Percentiles rank a stretch among this genome's conserved stretches.
Evolutionary conservation across 2,329 filamentous ascomycete genomes (phyloP).

Genomic region (Trichoderma koningiopsis): DNA sequence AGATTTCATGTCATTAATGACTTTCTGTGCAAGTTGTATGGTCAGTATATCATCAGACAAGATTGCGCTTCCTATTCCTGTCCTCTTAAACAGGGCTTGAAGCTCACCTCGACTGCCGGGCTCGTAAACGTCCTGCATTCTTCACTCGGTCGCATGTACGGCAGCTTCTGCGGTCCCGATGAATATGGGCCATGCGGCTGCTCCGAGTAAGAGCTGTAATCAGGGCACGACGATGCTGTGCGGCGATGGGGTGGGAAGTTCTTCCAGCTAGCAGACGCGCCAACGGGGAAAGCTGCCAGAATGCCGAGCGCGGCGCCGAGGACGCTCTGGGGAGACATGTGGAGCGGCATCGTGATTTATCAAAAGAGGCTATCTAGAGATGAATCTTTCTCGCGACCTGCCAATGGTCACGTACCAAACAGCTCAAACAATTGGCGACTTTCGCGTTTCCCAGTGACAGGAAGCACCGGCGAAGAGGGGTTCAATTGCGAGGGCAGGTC

Average conservation of each 20-base stretch:
- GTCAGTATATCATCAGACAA: neutral
- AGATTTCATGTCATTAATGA: conserved; percentile 41
- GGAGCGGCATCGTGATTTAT: conserved; percentile 2
- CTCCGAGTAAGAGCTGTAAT: conserved; percentile 32
- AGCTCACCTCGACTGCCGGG: conserved; percentile 33
- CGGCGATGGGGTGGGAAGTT: conserved; percentile 24
- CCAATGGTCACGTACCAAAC: neutral
- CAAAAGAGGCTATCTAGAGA: neutral
- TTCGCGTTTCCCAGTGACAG: neutral
- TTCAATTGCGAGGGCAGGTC: conserved; percentile 2
- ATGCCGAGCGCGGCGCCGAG: conserved; percentile 13
- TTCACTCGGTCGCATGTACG: conserved; percentile 34
- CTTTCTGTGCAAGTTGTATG: conserved; percentile 29
- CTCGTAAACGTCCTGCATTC: conserved; percentile 36
- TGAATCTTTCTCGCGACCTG: neutral
- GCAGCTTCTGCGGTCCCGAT: conserved; percentile 30
- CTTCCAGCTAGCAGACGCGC: conserved; percentile 20
- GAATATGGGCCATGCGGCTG: conserved; percentile 32
- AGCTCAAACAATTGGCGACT: neutral
- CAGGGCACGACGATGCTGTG: conserved; percentile 32
- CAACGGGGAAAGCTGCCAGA: conserved; percentile 19
- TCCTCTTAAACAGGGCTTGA: neutral
- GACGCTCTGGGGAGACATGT: conserved; percentile 14
- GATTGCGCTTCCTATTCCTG: neutral
- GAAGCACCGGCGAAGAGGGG: neutral